Base-by-base conservation (phyloP, 129 eudicot species). In the Ambrosia trifida region DNA sequence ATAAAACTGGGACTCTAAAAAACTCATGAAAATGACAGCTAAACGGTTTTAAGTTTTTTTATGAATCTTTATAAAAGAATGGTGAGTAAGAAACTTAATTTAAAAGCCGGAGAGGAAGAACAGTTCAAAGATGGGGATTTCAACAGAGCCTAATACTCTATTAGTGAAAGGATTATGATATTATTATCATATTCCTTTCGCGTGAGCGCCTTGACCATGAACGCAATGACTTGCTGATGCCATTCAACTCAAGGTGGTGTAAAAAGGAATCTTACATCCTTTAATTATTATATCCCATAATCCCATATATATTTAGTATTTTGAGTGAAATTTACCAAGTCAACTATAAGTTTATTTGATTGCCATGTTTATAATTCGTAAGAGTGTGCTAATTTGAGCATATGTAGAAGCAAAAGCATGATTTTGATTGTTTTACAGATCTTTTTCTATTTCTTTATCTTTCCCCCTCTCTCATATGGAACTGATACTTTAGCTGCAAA, bases 401-500 rank as follows among this genome's bases (percentile, higher is more conserved):
- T 53, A 18, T 17, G 30, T 12, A 53, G 31, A 18, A 18, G 30
- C 31, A 17, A 53, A 53, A 53, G 60, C 32, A 53, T 53, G 60
- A 53, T 30, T 4, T 30, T 12, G 1, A 57, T 4, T 28, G 40
- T 28, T 57, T 57, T 16, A 0, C 64, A 14, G 3, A 13, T 35
- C 5, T 43, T 72, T 44, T 33, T 69, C 7, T 83, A 14, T 30
- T 63, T 78, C 17, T 45, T 40, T 38, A 0, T 69, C 33, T 35
- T 20, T 46, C 19, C 33, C 2, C 7, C 35, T 50, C 38, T 38
- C 58, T 32, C 78, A 38, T 17, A 2, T 35, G 78, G 58, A 58
- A 59, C 75, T 8, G 69, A 72, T 61, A 76, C 77, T 8, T 79
- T 83, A 8, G 47, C 66, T 11, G 77, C 24, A 19, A 47, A 57